Base-by-base conservation (phyloP, 176 grass and related monocot genomes). In the Saccharum officinarum region DNA sequence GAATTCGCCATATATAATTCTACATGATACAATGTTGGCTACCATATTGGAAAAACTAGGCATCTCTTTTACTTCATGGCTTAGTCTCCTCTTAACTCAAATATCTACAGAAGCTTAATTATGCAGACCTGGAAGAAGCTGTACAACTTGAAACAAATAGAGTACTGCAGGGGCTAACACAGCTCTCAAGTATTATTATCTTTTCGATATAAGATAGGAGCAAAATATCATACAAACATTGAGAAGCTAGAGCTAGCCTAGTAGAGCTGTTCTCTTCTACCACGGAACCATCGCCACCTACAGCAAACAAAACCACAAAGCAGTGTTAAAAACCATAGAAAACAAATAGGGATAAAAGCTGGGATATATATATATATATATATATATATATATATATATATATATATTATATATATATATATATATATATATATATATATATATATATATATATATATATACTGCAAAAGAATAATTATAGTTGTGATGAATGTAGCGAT, bases 261-360 rank as follows among this genome's bases (percentile, higher is more conserved):
- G 75, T 87, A 90, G 60, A 94, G 67, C 72, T 89, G 95, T 77
- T 95, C 89, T 86, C 96, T 88, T 61, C 91, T 98, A 79, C 85
- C 89, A 18, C 75, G 61, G 78, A 65, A 90, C 88, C 96, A 95
- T 73, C 93, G 92, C 83, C 72, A 80, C 89, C 96, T 98, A 86
- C 73, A 88, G 37, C 7, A 83, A 83, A 80, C 3, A 40, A 87
- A 90, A 62, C 20, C 74, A 83, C 34, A 81, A 86, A 62, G 2
- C 6, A 38, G 38, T 77, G 57, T 85, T 67, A 91, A 46, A 59
- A 62, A 38, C 8, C 6, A 1, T 9, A 74, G 7, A 50, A 65
- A 83, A 83, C 12, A 71, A 62, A 65, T 34, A 17, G 66, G 20
- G 10, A 57, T 37, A 57, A 66, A 55, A 78, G 39, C 37, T 75